These are phyloP conservation scores for Gnetum montanum DNA, from an alignment of 75 land plant genomes.

Conservation along the genomic window DNA sequence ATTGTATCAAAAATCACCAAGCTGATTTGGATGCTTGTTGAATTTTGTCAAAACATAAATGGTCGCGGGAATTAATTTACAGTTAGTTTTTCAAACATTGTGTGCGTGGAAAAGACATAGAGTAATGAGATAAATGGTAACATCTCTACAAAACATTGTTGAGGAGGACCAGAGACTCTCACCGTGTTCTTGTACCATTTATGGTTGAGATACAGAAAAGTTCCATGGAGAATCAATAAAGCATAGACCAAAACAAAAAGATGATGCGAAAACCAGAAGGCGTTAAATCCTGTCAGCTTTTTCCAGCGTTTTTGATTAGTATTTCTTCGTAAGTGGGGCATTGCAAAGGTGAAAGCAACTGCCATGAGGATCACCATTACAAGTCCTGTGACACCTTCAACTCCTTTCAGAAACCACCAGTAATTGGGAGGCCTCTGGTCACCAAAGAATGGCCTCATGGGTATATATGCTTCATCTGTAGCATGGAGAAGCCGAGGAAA, in stretches of 20 bases:
- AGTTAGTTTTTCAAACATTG: no score
- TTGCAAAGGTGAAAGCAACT: conserved; percentile 29
- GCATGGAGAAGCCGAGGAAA: conserved; percentile 40
- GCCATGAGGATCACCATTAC: conserved; percentile 32
- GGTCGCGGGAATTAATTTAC: no score
- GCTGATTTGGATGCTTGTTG: no score
- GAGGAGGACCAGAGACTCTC: no score
- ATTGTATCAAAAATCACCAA: no score
- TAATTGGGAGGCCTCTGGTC: conserved; percentile 32
- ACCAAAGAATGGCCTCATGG: conserved; percentile 24
- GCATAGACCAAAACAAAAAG: conserved; percentile 35
- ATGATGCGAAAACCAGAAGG: conserved; percentile 72
- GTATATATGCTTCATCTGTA: conserved; percentile 17
- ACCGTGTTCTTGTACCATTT: conserved; percentile 41
- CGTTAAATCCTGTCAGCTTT: conserved; percentile 47
- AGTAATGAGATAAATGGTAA: no score
- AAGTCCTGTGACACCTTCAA: conserved; percentile 31
- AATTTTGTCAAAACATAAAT: no score
- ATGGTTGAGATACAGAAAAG: conserved; percentile 17
- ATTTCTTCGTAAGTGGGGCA: conserved; percentile 28
- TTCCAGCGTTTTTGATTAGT: conserved; percentile 24
- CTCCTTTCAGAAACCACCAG: conserved; percentile 62
- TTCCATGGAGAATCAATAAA: conserved; percentile 24
- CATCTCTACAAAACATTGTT: no score
- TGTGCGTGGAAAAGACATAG: no score